Evolutionary conservation across 495 filamentous ascomycete species (phyloP), one percentile per base, ranked within the genome.

Genomic region (Xylaria scruposa): DNA sequence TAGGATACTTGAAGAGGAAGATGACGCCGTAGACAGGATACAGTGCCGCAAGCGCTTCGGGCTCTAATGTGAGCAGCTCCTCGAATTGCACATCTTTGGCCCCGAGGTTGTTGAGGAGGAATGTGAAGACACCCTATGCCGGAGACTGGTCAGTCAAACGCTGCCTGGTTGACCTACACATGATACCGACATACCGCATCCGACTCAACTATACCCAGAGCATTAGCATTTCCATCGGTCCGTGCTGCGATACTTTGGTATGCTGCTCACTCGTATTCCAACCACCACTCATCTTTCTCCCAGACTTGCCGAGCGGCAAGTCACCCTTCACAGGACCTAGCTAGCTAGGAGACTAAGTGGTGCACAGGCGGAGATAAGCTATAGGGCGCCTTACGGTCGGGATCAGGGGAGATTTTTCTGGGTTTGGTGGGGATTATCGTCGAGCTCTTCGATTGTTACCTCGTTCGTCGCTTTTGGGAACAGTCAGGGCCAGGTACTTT

Each of bases 1-100:
- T 93, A 29, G 91, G 93, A 84, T 93, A 99, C 85, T 97, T 98
- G 90, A 99, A 99, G 80, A 99, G 94, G 84, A 99, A 98, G 80
- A 99, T 98, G 73, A 98, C 94, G 80, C 96, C 96, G 84, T 98
- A 97, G 73, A 97, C 89, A 53, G 94, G 92, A 73, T 92, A 91
- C 42, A 95, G 85, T 70, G 92, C 88, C 17, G 88, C 90, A 62
- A 99, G 91, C 61, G 86, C 89, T 68, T 93, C 90, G 13, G 94
- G 85, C 80, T 98, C 97, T 66, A 99, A 88, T 1, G 93, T 90
- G 49, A 98, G 90, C 71, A 99, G 90, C 82, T 99, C 96, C 83
- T 98, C 97, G 81, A 98, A 98, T 82, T 99, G 96, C 8, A 98
- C 93, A 78, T 94, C 90, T 78, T 93, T 91, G 44, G 95, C 94